Base-by-base conservation (phyloP, 306 rosid species). In the Dalbergia cochinchinensis region DNA sequence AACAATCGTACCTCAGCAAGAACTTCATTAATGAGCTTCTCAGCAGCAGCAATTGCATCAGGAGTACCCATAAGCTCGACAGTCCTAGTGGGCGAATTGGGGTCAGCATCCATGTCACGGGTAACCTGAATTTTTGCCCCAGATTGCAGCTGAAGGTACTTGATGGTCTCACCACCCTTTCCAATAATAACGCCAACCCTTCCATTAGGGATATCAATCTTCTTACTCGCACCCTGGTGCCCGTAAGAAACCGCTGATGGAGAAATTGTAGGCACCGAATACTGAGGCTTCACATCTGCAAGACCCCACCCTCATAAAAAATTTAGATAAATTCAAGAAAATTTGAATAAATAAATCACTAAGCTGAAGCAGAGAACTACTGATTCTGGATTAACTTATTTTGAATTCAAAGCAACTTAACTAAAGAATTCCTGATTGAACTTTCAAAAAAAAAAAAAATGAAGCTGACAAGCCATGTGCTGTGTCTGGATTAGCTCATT, bases 111-210 rank as follows among this genome's bases (percentile, higher is more conserved):
- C 83, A 86, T 87, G 65, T 96, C 99, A 20, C 99, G 91, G 7
- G 99, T 96, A 78, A 96, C 94, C 60, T 96, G 99, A 73, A 96
- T 96, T 87, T 93, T 93, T 3, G 99, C 99, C 2, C 98, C 99
- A 65, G 99, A 96, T 74, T 93, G 98, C 71, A 85, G 69, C 79
- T 96, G 99, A 50, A 96, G 98, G 85, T 90, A 91, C 88, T 96
- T 96, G 67, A 96, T 96, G 34, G 99, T 96, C 82, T 96, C 99
- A 20, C 99, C 99, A 5, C 90, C 92, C 84, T 96, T 96, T 39
- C 99, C 99, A 80, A 96, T 93, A 69, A 96, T 94, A 5, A 96
- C 98, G 69, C 99, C 99, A 12, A 96, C 98, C 81, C 98, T 91
- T 8, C 97, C 99, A 77, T 93, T 96, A 1, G 99, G 99, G 65